These are phyloP conservation scores for Pouteria glomerata DNA, from an alignment of 148 eudicot species.

Conservation along the genomic window DNA sequence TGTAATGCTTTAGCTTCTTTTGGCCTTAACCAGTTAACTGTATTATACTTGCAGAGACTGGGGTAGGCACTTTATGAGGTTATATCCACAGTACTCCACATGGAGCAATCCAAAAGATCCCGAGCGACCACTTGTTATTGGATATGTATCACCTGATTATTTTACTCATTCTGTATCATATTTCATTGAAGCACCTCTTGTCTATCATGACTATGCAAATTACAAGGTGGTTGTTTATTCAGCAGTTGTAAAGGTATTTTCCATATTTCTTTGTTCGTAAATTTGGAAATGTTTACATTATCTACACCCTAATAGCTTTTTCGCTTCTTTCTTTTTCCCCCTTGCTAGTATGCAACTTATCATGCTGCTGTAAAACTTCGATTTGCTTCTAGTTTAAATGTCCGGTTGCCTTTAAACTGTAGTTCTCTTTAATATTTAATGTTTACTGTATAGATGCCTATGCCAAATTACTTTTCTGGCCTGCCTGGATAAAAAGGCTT, in stretches of 20 bases:
- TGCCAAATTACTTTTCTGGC: too few species aligned
- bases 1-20: background rate
- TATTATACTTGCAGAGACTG: conserved; percentile 74
- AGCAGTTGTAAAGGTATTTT: conserved; percentile 94
- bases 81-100: conserved; percentile 75
- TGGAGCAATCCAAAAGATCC: conserved; percentile 92
- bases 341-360: too few species aligned
- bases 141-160: conserved; percentile 98
- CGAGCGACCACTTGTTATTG: conserved; percentile 77
- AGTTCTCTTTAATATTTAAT: too few species aligned
- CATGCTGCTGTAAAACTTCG: background rate
- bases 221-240: conserved; percentile 91
- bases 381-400: background rate
- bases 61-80: conserved; percentile 87
- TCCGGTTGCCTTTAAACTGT: too few species aligned
- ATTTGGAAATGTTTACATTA: too few species aligned
- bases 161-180: conserved; percentile 99
- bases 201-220: conserved; percentile 68
- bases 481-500: too few species aligned
- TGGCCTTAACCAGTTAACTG: conserved; percentile 4
- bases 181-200: conserved; percentile 89
- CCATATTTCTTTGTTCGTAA: too few species aligned
- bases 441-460: too few species aligned
- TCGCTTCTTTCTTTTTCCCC: too few species aligned
- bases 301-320: too few species aligned